Conservation (phyloP, 2,329 filamentous ascomycete species). For the Alternaria triticina region DNA sequence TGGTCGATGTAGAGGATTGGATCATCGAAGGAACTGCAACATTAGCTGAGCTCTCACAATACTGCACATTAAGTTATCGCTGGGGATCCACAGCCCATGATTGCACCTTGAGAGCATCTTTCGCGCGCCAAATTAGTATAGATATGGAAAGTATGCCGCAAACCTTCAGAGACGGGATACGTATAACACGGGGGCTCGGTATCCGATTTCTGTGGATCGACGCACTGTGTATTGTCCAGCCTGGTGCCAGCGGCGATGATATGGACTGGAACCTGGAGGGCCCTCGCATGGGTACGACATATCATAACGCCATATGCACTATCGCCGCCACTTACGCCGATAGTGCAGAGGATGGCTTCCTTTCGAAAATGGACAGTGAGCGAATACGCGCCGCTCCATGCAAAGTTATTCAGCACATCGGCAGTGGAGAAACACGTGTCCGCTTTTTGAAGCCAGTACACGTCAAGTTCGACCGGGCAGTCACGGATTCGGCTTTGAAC, state of each 20-base stretch:
- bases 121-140: neutral
- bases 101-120: neutral
- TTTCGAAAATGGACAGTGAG: neutral
- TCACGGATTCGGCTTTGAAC: neutral
- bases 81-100: neutral
- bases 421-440: neutral
- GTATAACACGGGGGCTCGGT: neutral
- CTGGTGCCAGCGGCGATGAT: neutral
- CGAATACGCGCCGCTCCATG: neutral
- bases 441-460: neutral
- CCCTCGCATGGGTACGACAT: slow-evolving; percentile 1
- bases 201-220: slow-evolving; percentile 11
- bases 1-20: neutral
- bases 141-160: neutral
- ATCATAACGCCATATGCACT: neutral
- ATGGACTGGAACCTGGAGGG: neutral
- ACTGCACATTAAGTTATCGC: neutral
- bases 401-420: neutral
- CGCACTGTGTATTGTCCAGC: slow-evolving; percentile 8
- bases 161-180: slow-evolving; percentile 5
- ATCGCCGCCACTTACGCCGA: neutral
- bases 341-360: neutral
- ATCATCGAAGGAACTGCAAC: neutral
- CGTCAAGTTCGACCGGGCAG: neutral
- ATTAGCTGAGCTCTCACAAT: neutral